phyloP scores from a whole-genome alignment of 352 stramenopile genomes.

The Phytopythium kandeliae region DNA sequence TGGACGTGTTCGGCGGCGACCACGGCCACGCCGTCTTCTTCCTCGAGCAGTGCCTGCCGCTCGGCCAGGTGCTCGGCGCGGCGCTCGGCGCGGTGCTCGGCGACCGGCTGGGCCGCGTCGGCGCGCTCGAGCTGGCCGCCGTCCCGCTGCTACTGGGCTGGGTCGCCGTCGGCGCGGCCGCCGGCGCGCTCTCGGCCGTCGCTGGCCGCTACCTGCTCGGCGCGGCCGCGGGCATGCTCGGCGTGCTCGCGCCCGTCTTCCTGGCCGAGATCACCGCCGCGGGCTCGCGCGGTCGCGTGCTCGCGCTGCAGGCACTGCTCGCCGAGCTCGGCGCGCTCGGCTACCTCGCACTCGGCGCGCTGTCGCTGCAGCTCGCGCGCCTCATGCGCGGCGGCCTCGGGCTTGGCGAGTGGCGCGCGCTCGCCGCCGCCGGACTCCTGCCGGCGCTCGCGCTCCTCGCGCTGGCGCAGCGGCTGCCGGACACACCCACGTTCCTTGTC shows the following conservation, averaged over 20 bases:
- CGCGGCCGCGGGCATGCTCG: constrained; percentile 43
- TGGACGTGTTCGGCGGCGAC: constrained; percentile 72
- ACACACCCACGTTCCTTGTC: constrained; percentile 80
- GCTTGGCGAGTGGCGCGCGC: constrained; percentile 74
- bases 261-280: constrained; percentile 65
- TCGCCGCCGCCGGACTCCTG: constrained; percentile 44
- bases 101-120: constrained; percentile 56
- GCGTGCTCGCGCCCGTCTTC: constrained; percentile 61
- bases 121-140: constrained; percentile 63
- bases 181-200: constrained; percentile 60
- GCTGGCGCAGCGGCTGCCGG: constrained; percentile 58
- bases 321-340: constrained; percentile 27
- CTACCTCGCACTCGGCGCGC: constrained; percentile 49
- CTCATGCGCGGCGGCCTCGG: constrained; percentile 73
- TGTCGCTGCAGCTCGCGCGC: constrained; percentile 61
- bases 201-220: constrained; percentile 64
- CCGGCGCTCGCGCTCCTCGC: constrained; percentile 50
- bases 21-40: constrained; percentile 71
- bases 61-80: constrained; percentile 60
- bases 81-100: constrained; percentile 48
- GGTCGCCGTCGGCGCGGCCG: constrained; percentile 59
- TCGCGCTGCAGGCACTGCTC: constrained; percentile 35
- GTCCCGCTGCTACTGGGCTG: constrained; percentile 73
- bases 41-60: constrained; percentile 52
- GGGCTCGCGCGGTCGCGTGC: constrained; percentile 47